Percentiles rank a stretch among this genome's conserved stretches.
phyloP scores from a whole-genome alignment of 2,329 filamentous ascomycete species.

The Cladosporium sp. region DNA sequence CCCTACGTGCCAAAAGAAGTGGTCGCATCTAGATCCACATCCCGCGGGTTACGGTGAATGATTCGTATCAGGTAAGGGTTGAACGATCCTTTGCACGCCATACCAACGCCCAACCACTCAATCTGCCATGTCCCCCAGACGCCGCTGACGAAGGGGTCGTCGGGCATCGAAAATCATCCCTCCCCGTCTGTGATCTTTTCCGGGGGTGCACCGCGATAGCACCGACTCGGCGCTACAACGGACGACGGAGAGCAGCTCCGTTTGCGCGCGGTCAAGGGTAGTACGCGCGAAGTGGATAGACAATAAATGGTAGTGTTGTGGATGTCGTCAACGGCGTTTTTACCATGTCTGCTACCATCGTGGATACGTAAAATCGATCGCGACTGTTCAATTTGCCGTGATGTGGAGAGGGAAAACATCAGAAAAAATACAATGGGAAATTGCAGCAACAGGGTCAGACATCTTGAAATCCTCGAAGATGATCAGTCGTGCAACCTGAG shows the following conservation, averaged over 20 bases:
- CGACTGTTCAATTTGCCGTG: neutral
- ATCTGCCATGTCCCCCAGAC: neutral
- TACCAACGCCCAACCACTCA: neutral
- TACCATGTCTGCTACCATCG: neutral
- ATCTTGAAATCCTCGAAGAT: neutral
- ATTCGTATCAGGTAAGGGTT: neutral
- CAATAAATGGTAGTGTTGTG: neutral
- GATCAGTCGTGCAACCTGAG: neutral
- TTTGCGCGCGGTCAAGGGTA: neutral
- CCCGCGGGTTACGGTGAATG: neutral
- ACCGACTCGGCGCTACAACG: slow-evolving; percentile 5
- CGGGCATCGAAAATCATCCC: neutral
- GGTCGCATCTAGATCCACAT: neutral
- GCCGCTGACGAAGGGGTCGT: slow-evolving; percentile 9
- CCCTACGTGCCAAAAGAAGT: neutral
- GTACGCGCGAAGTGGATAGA: neutral
- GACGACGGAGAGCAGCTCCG: neutral
- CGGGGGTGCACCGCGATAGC: neutral
- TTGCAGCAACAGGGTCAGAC: neutral
- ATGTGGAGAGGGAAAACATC: neutral
- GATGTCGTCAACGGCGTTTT: neutral
- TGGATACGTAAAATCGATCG: neutral
- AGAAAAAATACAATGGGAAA: neutral
- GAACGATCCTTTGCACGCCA: neutral
- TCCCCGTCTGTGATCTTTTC: neutral